Evolutionary conservation across 768 basidiomycete genomes (phyloP).

Genomic region (Naganishia kalamii): DNA sequence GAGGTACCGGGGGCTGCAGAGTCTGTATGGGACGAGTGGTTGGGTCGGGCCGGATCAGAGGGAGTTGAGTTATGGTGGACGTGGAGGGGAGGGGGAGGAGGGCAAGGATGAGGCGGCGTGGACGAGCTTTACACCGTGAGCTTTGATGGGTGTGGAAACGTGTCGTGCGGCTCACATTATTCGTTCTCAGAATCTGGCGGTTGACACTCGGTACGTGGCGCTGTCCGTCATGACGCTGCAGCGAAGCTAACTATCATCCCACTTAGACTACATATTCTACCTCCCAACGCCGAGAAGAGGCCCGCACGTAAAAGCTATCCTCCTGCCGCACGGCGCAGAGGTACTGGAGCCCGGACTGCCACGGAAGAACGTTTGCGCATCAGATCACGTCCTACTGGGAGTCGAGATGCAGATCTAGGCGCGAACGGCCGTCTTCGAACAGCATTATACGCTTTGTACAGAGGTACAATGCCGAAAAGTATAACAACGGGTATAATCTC

Average conservation of each 20-base stretch:
- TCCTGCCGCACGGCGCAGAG: slow-evolving; percentile 57
- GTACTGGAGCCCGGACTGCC: slow-evolving; percentile 70
- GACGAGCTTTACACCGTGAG: slow-evolving; percentile 74
- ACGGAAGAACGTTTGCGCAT: slow-evolving; percentile 67
- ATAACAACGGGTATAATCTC: neutral
- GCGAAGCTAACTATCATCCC: neutral
- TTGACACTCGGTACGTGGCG: slow-evolving; percentile 61
- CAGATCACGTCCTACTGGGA: slow-evolving; percentile 77
- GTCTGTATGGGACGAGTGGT: slow-evolving; percentile 57
- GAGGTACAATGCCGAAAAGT: neutral
- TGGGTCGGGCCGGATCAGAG: slow-evolving; percentile 28
- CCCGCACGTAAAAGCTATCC: slow-evolving; percentile 51
- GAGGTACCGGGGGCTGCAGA: slow-evolving; percentile 49
- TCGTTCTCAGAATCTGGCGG: slow-evolving; percentile 56
- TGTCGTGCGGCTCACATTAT: neutral
- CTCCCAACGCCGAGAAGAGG: slow-evolving; percentile 35
- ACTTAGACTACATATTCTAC: slow-evolving; percentile 85
- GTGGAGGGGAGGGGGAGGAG: slow-evolving; percentile 49
- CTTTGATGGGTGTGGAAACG: neutral
- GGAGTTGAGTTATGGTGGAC: slow-evolving; percentile 53
- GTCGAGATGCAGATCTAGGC: slow-evolving; percentile 49
- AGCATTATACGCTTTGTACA: neutral
- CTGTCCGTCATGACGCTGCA: neutral
- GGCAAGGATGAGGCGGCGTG: slow-evolving; percentile 73
- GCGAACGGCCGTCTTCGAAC: too few relatives aligned